A percentile compares a stretch with the other conserved stretches of the same genome.
phyloP scores from a whole-genome alignment of 176 grass and related monocot genomes.

The Eleusine indica region DNA sequence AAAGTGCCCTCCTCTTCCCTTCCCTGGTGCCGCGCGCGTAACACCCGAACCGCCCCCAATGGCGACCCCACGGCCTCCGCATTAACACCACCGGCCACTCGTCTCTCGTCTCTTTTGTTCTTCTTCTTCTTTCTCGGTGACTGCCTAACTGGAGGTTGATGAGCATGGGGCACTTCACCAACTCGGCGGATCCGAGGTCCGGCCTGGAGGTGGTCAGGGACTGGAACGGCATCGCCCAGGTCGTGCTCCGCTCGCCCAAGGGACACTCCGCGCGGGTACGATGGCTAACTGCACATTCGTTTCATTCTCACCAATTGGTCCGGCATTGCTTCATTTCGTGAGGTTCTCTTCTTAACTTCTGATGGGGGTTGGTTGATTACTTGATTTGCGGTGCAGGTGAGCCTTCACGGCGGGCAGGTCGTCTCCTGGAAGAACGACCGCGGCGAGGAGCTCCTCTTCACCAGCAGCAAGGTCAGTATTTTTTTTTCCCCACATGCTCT shows the following conservation, averaged over 20 bases:
- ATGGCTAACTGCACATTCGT: neutral
- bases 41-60: slow-evolving; percentile 52
- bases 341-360: neutral
- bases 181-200: slow-evolving; percentile 52
- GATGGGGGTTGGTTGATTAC: neutral
- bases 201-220: slow-evolving; percentile 64
- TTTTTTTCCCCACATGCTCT: neutral
- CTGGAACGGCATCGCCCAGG: slow-evolving; percentile 66
- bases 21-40: slow-evolving; percentile 5
- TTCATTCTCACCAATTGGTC: neutral
- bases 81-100: neutral
- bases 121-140: too few species aligned
- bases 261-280: slow-evolving; percentile 77
- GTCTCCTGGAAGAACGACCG: slow-evolving; percentile 92
- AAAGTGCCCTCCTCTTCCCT: slow-evolving; percentile 35
- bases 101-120: neutral
- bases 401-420: slow-evolving; percentile 91
- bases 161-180: slow-evolving; percentile 48
- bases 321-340: slow-evolving; percentile 23
- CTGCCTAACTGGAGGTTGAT: neutral
- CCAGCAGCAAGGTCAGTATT: slow-evolving; percentile 78
- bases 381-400: slow-evolving; percentile 60
- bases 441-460: slow-evolving; percentile 93
- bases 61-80: slow-evolving; percentile 29
- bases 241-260: slow-evolving; percentile 64